Evolutionary conservation across 176 grass and related monocot species (phyloP).

Genomic region (Themeda triandra): DNA sequence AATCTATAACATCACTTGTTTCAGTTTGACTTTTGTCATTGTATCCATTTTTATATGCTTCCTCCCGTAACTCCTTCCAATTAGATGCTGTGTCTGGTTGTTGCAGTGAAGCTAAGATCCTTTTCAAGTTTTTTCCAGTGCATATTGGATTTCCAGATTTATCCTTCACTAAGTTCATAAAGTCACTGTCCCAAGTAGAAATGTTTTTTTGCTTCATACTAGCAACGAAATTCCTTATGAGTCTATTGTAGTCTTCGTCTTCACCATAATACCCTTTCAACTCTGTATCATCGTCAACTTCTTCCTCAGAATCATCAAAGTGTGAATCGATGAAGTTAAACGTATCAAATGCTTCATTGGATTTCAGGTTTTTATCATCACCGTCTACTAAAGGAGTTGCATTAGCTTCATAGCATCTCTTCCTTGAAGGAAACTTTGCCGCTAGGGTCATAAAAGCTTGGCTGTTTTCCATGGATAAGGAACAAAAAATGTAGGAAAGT

Average conservation of each 20-base stretch:
- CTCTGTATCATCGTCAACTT: not conserved
- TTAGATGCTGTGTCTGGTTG: slow-evolving; percentile 12
- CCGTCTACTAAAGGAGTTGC: not conserved
- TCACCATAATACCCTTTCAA: slow-evolving; percentile 17
- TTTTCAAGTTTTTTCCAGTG: slow-evolving; percentile 14
- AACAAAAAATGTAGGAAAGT: not conserved
- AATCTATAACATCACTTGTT: slow-evolving; percentile 37
- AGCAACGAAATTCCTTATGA: slow-evolving; percentile 35
- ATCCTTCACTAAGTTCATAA: slow-evolving; percentile 39
- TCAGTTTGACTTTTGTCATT: not conserved
- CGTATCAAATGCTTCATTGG: not conserved
- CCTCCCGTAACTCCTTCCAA: slow-evolving; percentile 36
- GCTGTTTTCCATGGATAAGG: slow-evolving; percentile 26
- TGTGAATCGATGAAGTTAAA: slow-evolving; percentile 15
- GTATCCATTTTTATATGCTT: slow-evolving; percentile 39
- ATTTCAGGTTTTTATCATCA: not conserved
- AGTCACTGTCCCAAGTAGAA: slow-evolving; percentile 30
- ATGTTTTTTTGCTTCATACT: slow-evolving; percentile 35
- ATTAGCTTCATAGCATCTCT: slow-evolving; percentile 14
- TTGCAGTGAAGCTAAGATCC: slow-evolving; percentile 18
- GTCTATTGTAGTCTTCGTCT: slow-evolving; percentile 15
- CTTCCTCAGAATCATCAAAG: not conserved
- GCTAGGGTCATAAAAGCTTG: slow-evolving; percentile 46
- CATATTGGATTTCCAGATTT: slow-evolving; percentile 30
- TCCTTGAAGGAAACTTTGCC: slow-evolving; percentile 37